Evolutionary conservation across 1,284 basidiomycete genomes (phyloP).

Genomic region (Pulveroboletus sp.): DNA sequence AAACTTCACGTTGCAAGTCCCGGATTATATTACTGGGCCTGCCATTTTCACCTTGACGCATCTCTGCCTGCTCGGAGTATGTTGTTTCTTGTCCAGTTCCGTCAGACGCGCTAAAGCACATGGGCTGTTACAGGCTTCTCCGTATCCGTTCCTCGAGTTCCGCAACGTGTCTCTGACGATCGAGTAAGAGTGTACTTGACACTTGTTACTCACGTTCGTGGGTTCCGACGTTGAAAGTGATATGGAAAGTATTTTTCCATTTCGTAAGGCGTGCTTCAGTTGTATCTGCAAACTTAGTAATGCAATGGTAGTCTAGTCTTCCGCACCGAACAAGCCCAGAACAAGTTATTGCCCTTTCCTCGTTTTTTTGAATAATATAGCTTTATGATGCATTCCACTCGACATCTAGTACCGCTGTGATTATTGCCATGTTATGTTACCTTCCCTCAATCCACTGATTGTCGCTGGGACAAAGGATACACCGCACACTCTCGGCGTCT

Average conservation of each 20-base stretch:
- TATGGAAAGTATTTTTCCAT: neutral
- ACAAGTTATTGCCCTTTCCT: no score
- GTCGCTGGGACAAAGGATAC: conserved; percentile 67
- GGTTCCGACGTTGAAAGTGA: neutral
- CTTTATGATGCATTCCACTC: no score
- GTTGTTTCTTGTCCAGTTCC: neutral
- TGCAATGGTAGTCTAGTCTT: no score
- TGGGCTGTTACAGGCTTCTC: conserved; percentile 20
- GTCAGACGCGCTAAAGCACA: conserved; percentile 1
- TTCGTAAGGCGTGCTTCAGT: no score
- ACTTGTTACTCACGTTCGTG: neutral
- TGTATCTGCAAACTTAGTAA: no score
- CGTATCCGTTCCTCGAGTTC: conserved; percentile 30
- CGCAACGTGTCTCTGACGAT: conserved; percentile 24
- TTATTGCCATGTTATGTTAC: no score
- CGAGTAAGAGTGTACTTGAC: neutral
- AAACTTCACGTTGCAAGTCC: conserved; percentile 31
- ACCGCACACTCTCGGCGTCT: conserved; percentile 84
- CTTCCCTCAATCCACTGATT: conserved; percentile 70
- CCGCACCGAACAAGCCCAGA: no score
- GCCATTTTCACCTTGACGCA: conserved; percentile 37
- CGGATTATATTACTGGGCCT: conserved; percentile 15
- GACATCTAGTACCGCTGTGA: no score
- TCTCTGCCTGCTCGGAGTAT: conserved; percentile 35
- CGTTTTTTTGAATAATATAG: no score